These are phyloP conservation scores for Monilinia vaccinii-corymbosi DNA, from an alignment of 2,329 filamentous ascomycete species.

Conservation along the genomic window DNA sequence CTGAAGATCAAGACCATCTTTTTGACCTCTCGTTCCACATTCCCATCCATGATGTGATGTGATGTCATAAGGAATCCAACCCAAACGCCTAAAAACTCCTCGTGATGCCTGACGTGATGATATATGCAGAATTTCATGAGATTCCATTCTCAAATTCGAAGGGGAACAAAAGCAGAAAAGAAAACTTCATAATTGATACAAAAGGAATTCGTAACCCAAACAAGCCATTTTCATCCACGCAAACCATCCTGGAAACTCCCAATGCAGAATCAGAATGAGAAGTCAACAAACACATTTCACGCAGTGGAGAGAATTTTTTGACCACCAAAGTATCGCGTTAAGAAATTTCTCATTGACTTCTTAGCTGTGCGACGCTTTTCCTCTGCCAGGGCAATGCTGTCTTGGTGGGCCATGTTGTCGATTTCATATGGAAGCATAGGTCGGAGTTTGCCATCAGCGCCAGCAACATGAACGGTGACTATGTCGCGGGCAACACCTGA, in stretches of 20 bases:
- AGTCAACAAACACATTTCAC: background rate
- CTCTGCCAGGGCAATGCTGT: slow-evolving; percentile 15
- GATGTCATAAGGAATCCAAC: background rate
- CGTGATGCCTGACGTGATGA: slow-evolving; percentile 1
- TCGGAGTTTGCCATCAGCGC: slow-evolving; percentile 14
- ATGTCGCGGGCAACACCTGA: slow-evolving; percentile 19
- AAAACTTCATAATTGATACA: slow-evolving; percentile 6
- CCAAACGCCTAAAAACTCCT: slow-evolving; percentile 8
- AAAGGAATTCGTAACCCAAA: slow-evolving; percentile 7
- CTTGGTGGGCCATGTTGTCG: slow-evolving; percentile 11
- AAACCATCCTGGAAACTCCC: background rate
- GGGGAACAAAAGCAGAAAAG: background rate
- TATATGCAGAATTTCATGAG: background rate
- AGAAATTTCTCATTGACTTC: slow-evolving; percentile 24
- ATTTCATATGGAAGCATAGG: slow-evolving; percentile 28
- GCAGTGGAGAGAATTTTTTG: slow-evolving; percentile 2
- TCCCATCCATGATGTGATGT: background rate
- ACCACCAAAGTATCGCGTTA: slow-evolving; percentile 22
- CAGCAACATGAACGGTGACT: slow-evolving; percentile 22
- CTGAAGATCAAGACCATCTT: background rate
- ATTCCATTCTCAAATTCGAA: background rate
- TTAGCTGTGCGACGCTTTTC: slow-evolving; percentile 19
- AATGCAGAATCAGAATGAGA: background rate
- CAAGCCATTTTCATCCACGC: background rate
- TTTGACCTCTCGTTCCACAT: slow-evolving; percentile 1